phyloP scores from a whole-genome alignment of 192 early-diverging fungal species.

The Chytriomyces sp. region DNA sequence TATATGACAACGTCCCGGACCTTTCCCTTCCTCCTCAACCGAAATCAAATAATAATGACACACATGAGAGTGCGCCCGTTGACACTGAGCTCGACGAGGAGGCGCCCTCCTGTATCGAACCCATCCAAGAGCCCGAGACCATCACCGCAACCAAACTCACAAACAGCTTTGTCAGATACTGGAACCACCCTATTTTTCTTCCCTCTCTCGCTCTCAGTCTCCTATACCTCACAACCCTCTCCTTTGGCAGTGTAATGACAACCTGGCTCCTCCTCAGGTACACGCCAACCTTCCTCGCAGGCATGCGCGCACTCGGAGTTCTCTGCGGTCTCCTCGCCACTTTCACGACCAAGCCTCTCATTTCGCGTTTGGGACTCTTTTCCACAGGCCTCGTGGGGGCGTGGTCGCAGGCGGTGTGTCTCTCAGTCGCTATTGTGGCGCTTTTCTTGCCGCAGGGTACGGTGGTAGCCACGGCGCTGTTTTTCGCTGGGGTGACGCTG shows the following conservation, averaged over 20 bases:
- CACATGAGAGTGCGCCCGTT: background rate
- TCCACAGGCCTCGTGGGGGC: slow-evolving; percentile 41
- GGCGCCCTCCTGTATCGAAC: background rate
- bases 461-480: slow-evolving; percentile 12
- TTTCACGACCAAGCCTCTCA: slow-evolving; percentile 28
- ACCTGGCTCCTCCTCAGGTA: slow-evolving; percentile 42
- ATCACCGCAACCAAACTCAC: background rate
- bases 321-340: slow-evolving; percentile 42
- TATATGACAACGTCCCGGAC: slow-evolving; percentile 30
- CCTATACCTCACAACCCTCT: slow-evolving; percentile 50
- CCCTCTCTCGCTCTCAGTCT: slow-evolving; percentile 43
- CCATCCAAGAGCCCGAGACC: background rate
- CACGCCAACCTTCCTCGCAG: slow-evolving; percentile 37
- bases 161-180: slow-evolving; percentile 21
- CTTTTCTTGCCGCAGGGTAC: slow-evolving; percentile 31
- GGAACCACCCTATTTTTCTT: slow-evolving; percentile 37
- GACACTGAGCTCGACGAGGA: background rate
- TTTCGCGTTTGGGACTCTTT: slow-evolving; percentile 37
- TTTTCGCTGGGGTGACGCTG: slow-evolving; percentile 39
- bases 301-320: slow-evolving; percentile 36
- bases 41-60: background rate
- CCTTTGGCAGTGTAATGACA: slow-evolving; percentile 45
- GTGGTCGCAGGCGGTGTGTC: slow-evolving; percentile 35
- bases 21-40: background rate
- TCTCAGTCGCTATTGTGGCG: slow-evolving; percentile 26